Evolutionary conservation across 352 stramenopile species (phyloP).

Genomic region (Globisporangium polare): DNA sequence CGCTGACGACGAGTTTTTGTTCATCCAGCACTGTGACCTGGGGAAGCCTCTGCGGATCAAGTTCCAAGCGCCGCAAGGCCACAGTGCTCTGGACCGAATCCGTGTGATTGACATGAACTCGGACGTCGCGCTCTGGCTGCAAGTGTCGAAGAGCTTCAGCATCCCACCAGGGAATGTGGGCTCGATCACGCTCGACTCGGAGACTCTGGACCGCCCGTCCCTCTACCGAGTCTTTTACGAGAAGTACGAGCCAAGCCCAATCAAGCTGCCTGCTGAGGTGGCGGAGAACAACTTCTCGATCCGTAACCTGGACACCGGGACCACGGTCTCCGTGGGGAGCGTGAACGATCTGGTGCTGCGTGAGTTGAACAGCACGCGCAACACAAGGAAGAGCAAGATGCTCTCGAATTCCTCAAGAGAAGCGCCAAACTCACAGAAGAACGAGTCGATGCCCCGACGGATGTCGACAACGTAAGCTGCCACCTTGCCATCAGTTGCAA

Average conservation of each 20-base stretch:
- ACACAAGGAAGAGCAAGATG: slow-evolving; percentile 43
- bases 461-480: slow-evolving; percentile 67
- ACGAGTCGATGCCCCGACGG: slow-evolving; percentile 31
- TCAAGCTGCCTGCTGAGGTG: slow-evolving; percentile 46
- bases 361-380: slow-evolving; percentile 56
- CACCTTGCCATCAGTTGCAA: not conserved
- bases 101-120: slow-evolving; percentile 86
- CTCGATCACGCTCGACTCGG: slow-evolving; percentile 76
- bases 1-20: not conserved
- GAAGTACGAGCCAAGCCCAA: slow-evolving; percentile 76
- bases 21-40: slow-evolving; percentile 67
- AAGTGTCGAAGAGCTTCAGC: slow-evolving; percentile 81
- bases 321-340: slow-evolving; percentile 65
- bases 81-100: slow-evolving; percentile 77
- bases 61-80: slow-evolving; percentile 63
- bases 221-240: slow-evolving; percentile 87
- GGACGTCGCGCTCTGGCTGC: slow-evolving; percentile 73
- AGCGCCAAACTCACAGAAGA: slow-evolving; percentile 53
- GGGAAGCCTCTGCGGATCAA: slow-evolving; percentile 75
- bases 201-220: slow-evolving; percentile 74
- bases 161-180: slow-evolving; percentile 74
- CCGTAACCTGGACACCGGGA: slow-evolving; percentile 80
- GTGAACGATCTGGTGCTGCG: slow-evolving; percentile 79
- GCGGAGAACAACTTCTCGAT: slow-evolving; percentile 70
- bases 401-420: slow-evolving; percentile 59